Evolutionary conservation across 495 filamentous ascomycete species (phyloP).

Genomic region (Trichoderma reesei): DNA sequence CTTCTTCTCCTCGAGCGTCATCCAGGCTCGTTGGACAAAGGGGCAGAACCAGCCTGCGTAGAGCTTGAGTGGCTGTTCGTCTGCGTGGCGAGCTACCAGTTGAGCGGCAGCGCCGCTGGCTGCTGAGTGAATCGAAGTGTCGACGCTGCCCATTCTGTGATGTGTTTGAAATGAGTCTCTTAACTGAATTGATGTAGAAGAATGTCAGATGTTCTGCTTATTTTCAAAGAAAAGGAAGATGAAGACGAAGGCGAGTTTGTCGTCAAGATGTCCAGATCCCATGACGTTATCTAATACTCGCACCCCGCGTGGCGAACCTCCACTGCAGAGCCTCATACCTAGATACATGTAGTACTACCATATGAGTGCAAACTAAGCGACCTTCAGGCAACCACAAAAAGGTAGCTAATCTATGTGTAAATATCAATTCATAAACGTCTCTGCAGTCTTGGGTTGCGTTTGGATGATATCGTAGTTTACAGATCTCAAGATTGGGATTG

Average conservation of each 20-base stretch:
- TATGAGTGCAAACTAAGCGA: too few relatives aligned
- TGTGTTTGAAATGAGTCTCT: not conserved
- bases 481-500: too few relatives aligned
- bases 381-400: too few relatives aligned
- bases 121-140: constrained; percentile 21
- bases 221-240: not conserved
- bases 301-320: not conserved
- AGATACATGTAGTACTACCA: not conserved
- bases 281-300: not conserved
- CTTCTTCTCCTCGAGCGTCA: constrained; percentile 58
- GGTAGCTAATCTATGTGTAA: too few relatives aligned
- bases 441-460: too few relatives aligned
- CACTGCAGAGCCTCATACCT: too few relatives aligned
- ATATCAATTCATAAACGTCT: too few relatives aligned
- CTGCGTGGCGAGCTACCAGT: constrained; percentile 25
- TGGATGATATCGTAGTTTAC: too few relatives aligned
- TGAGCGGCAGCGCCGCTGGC: constrained; percentile 27
- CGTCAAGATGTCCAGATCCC: not conserved
- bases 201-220: not conserved
- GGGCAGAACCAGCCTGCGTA: constrained; percentile 46
- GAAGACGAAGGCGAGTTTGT: not conserved
- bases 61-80: constrained; percentile 32
- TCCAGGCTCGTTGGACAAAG: constrained; percentile 56
- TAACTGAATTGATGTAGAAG: not conserved
- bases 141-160: constrained; percentile 19